Percentiles rank a stretch among this genome's conserved stretches.
Evolutionary conservation across 257 asterid species (phyloP).

Genomic region (Henckelia pumila): DNA sequence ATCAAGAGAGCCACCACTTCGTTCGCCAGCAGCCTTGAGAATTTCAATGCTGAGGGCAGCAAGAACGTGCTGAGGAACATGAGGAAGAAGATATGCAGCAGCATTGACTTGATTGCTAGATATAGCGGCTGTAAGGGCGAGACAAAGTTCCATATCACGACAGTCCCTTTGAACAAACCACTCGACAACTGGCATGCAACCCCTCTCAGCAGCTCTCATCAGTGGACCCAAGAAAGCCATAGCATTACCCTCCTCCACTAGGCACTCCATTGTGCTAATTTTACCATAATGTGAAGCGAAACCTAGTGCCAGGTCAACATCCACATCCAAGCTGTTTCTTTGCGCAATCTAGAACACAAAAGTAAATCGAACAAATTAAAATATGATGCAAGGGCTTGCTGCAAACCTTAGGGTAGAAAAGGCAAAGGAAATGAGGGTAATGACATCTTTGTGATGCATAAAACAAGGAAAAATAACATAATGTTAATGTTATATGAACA

Average conservation of each 20-base stretch:
- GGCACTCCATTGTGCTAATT: conserved; percentile 91
- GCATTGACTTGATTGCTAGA: conserved; percentile 80
- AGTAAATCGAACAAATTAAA: conserved; percentile 1
- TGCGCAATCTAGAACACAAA: conserved; percentile 69
- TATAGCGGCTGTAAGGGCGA: conserved; percentile 99
- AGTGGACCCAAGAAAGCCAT: conserved; percentile 94
- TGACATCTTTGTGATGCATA: not conserved
- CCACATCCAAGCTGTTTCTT: conserved; percentile 97
- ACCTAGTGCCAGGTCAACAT: conserved; percentile 92
- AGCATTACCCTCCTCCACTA: conserved; percentile 96
- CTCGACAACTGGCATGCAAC: conserved; percentile 82
- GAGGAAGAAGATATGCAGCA: conserved; percentile 87
- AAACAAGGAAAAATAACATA: not conserved
- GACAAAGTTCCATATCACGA: conserved; percentile 95
- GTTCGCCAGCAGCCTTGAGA: conserved; percentile 94
- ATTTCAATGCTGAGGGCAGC: conserved; percentile 92
- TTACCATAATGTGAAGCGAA: conserved; percentile 94
- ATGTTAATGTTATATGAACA: not conserved
- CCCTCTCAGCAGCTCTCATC: conserved; percentile 98
- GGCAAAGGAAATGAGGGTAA: not conserved
- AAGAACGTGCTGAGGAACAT: conserved; percentile 86
- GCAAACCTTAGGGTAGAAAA: not conserved
- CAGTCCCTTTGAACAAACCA: conserved; percentile 94
- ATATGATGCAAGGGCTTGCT: not conserved
- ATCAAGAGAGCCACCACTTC: conserved; percentile 88